Evolutionary conservation across 2,329 filamentous ascomycete genomes (phyloP).

Genomic region (Epichloe gansuensis): DNA sequence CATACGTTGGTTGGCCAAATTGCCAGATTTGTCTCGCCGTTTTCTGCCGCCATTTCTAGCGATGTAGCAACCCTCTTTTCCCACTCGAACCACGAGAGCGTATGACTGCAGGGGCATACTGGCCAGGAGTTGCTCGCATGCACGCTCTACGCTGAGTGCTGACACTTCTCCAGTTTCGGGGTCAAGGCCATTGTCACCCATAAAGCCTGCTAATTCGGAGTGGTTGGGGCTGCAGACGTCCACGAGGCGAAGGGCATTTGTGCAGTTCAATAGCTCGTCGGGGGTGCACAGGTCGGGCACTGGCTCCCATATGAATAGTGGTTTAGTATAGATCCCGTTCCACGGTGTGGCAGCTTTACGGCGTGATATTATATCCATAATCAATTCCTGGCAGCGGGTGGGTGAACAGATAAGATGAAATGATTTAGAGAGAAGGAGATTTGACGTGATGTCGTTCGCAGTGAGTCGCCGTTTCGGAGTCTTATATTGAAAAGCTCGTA

Average conservation of each 20-base stretch:
- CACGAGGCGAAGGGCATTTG: slow-evolving; percentile 48
- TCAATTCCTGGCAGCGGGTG: slow-evolving; percentile 61
- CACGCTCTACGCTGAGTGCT: slow-evolving; percentile 39
- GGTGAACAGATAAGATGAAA: slow-evolving; percentile 87
- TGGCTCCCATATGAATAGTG: slow-evolving; percentile 88
- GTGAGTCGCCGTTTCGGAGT: slow-evolving; percentile 78
- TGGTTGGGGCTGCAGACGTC: slow-evolving; percentile 72
- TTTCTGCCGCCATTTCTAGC: slow-evolving; percentile 45
- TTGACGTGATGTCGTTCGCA: slow-evolving; percentile 53
- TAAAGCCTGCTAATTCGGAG: slow-evolving; percentile 75
- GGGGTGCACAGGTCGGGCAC: slow-evolving; percentile 79
- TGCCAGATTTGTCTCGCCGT: neutral
- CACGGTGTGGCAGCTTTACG: slow-evolving; percentile 28
- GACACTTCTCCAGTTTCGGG: slow-evolving; percentile 42
- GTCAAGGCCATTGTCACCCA: slow-evolving; percentile 49
- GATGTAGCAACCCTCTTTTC: slow-evolving; percentile 59
- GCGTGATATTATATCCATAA: slow-evolving; percentile 54
- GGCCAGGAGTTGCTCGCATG: slow-evolving; percentile 50
- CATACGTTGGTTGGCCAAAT: slow-evolving; percentile 21
- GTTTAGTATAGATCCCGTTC: slow-evolving; percentile 33
- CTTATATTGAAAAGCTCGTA: slow-evolving; percentile 70
- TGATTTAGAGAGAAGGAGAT: slow-evolving; percentile 57
- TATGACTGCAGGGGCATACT: slow-evolving; percentile 54
- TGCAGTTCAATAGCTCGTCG: slow-evolving; percentile 51
- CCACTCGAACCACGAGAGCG: slow-evolving; percentile 57